Conservation (phyloP, 768 basidiomycete species). For the Clitopilus passeckerianus region DNA sequence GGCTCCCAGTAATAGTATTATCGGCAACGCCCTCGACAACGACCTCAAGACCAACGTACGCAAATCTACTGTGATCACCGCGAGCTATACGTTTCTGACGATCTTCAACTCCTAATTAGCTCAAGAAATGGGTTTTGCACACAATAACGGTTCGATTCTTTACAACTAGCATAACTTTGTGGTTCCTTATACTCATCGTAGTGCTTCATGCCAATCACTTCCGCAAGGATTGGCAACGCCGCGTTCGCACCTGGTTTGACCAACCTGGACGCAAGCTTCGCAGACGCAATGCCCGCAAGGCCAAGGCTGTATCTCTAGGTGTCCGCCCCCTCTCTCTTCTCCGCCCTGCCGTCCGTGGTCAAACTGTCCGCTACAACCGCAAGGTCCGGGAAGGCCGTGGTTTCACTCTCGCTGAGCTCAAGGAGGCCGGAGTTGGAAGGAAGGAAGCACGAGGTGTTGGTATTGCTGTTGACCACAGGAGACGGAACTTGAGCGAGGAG, state of each 20-base stretch:
- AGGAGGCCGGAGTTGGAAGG: conserved; percentile 90
- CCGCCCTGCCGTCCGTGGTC: conserved; percentile 94
- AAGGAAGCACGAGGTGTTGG: conserved; percentile 93
- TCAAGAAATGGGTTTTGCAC: conserved; percentile 69
- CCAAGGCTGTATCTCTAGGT: conserved; percentile 86
- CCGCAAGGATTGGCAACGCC: conserved; percentile 99
- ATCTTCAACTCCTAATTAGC: conserved; percentile 23
- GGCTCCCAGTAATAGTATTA: conserved; percentile 20
- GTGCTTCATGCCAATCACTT: conserved; percentile 94
- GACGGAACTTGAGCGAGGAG: conserved; percentile 95
- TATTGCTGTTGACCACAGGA: conserved; percentile 94
- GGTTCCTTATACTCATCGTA: conserved; percentile 18
- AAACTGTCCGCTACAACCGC: conserved; percentile 97
- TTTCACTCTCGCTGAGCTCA: conserved; percentile 91
- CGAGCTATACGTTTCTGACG: conserved; percentile 13
- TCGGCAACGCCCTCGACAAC: conserved; percentile 34
- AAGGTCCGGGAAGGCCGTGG: conserved; percentile 96
- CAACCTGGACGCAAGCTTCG: conserved; percentile 98
- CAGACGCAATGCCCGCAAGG: conserved; percentile 87
- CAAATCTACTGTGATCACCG: conserved; percentile 2
- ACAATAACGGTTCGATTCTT: conserved; percentile 68
- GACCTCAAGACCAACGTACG: conserved; percentile 45
- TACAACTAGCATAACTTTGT: background rate
- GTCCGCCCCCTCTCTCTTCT: conserved; percentile 89
- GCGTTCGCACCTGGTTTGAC: conserved; percentile 97